Conservation (phyloP, 208 protist species). For the Wallacemonas sp. region DNA sequence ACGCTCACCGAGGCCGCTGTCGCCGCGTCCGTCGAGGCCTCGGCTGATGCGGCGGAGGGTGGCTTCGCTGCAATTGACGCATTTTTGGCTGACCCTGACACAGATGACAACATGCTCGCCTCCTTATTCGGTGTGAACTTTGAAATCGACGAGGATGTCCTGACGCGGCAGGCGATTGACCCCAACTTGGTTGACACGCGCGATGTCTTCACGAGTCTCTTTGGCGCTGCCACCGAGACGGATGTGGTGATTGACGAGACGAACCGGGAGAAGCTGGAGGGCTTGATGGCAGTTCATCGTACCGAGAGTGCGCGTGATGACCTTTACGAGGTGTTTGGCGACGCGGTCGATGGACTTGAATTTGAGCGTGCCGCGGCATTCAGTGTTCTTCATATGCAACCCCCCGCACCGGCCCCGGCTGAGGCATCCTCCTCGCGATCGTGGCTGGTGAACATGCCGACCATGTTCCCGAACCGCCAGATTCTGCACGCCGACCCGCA, state of each 20-base stretch:
- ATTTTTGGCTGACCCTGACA: no score
- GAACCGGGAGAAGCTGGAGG: conserved; percentile 37
- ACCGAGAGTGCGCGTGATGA: conserved; percentile 22
- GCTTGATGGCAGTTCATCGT: conserved; percentile 21
- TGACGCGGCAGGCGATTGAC: conserved; percentile 28
- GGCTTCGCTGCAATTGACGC: neutral
- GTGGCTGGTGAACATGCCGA: conserved; percentile 87
- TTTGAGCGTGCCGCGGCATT: conserved; percentile 44
- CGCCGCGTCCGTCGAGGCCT: neutral
- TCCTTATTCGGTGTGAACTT: conserved; percentile 21
- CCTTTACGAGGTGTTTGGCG: conserved; percentile 65
- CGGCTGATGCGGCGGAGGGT: neutral
- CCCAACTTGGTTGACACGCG: conserved; percentile 66
- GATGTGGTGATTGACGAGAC: conserved; percentile 29
- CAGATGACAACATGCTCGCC: conserved; percentile 4
- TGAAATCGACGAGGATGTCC: conserved; percentile 20
- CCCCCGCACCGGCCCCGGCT: neutral
- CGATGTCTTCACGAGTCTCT: conserved; percentile 49
- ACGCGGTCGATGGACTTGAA: conserved; percentile 25
- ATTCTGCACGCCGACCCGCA: conserved; percentile 82
- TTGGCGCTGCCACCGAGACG: conserved; percentile 27
- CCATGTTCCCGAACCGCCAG: conserved; percentile 78
- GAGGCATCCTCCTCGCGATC: conserved; percentile 7
- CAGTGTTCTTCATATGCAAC: conserved; percentile 34
- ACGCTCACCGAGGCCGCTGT: neutral